Evolutionary conservation across 805 yeast species (phyloP), one percentile per base, ranked within the genome.

Genomic region (Saturnispora mendoncae): DNA sequence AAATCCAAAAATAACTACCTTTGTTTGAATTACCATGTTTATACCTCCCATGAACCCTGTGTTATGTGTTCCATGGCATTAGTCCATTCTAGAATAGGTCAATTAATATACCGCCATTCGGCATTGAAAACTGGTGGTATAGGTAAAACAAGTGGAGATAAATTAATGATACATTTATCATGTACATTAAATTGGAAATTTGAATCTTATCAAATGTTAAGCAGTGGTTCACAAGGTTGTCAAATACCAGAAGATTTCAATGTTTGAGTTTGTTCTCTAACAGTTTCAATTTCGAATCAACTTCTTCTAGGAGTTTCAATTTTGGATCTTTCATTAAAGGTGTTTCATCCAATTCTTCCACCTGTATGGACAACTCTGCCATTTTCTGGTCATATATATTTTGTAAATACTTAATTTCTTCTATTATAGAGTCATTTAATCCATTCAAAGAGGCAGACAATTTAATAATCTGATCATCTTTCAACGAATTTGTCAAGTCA

Each of bases 11-110:
- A 60, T 45, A 49, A 52, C 24, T 92, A 92, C 54, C 67, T 92
- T 2, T 88, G 97, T 55, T 72, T 80, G 27, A 74, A 79, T 41
- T 70, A 77, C 49, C 78, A 84, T 46, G 86, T 92, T 0, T 86
- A 83, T 55, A 83, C 94, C 1, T 82, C 95, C 0, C 95, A 87
- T 56, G 98, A 92, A 58, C 98, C 98, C 0, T 92, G 98, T 54
- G 74, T 85, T 0, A 92, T 90, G 97, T 92, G 98, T 55, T 65
- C 84, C 6, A 92, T 92, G 98, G 97, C 97, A 0, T 66, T 92
- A 31, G 79, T 88, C 9, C 98, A 92, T 57, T 90, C 97, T 1
- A 67, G 98, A 37, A 72, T 92, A 0, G 71, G 76, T 13, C 67
- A 86, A 39, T 62, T 90, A 26, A 63, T 84, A 1, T 90, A 78